Evolutionary conservation across 495 filamentous ascomycete species (phyloP).

Genomic region (Penicillium silybi): DNA sequence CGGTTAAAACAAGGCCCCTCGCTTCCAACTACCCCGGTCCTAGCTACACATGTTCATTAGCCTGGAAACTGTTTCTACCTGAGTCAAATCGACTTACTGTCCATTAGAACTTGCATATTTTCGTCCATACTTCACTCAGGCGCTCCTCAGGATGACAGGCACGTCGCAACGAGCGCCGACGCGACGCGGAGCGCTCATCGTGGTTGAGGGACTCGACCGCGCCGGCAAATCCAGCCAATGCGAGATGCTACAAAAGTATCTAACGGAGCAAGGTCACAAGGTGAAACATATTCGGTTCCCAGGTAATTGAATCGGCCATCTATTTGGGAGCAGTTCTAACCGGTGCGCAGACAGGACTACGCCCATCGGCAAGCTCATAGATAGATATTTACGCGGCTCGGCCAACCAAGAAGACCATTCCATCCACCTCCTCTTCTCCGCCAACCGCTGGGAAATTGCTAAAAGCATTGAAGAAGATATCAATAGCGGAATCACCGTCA

Average conservation of each 20-base stretch:
- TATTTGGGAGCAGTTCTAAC: slow-evolving; percentile 8
- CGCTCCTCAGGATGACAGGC: slow-evolving; percentile 11
- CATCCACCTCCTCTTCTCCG: slow-evolving; percentile 92
- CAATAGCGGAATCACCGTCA: slow-evolving; percentile 61
- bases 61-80: neutral
- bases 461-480: slow-evolving; percentile 62
- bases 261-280: slow-evolving; percentile 57
- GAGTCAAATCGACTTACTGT: neutral
- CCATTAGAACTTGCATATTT: neutral
- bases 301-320: slow-evolving; percentile 47
- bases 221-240: slow-evolving; percentile 96
- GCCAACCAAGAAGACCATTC: slow-evolving; percentile 81
- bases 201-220: slow-evolving; percentile 91
- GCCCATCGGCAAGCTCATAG: slow-evolving; percentile 85
- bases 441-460: slow-evolving; percentile 90
- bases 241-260: slow-evolving; percentile 59
- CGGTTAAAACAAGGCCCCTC: slow-evolving; percentile 8
- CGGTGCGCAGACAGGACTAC: slow-evolving; percentile 69
- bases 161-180: slow-evolving; percentile 8
- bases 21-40: neutral
- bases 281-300: slow-evolving; percentile 84
- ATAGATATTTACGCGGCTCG: slow-evolving; percentile 73
- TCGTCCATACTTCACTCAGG: neutral
- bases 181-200: slow-evolving; percentile 70
- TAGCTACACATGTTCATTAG: neutral